Percentiles rank a stretch among this genome's conserved stretches.
Evolutionary conservation across 208 protist species (phyloP).

Genomic region (Naegleria fowleri): DNA sequence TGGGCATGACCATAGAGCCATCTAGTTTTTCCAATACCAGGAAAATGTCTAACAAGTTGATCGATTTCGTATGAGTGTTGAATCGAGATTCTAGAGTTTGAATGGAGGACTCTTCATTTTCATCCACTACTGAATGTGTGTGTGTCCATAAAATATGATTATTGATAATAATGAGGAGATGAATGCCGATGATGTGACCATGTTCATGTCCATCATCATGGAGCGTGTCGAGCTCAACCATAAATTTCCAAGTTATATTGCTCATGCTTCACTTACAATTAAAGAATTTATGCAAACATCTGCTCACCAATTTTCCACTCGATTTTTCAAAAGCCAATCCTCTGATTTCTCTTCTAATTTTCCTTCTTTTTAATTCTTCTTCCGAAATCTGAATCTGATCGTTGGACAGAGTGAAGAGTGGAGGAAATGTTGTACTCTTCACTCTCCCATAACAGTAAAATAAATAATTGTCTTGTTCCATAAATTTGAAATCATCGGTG

Average conservation of each 20-base stretch:
- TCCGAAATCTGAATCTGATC: neutral
- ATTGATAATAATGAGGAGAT: too few species aligned
- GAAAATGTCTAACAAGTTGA: neutral
- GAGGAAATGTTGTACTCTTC: neutral
- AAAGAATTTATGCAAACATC: slow-evolving; percentile 23
- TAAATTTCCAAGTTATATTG: too few species aligned
- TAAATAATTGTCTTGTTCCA: neutral
- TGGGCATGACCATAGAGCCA: slow-evolving; percentile 3
- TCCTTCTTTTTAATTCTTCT: neutral
- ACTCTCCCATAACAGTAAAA: neutral
- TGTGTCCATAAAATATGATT: too few species aligned
- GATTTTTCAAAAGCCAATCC: neutral
- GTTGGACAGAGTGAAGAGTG: neutral
- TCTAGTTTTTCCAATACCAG: slow-evolving; percentile 3
- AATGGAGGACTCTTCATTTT: neutral
- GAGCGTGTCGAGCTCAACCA: too few species aligned
- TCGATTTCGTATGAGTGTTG: neutral
- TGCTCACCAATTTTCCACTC: neutral
- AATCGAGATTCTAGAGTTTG: neutral
- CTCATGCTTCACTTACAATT: neutral
- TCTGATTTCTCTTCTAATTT: slow-evolving; percentile 24
- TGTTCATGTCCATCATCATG: too few species aligned
- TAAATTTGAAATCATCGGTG: neutral
- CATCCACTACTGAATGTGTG: too few species aligned
- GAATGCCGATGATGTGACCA: too few species aligned